Evolutionary conservation across 164 flowering plant genomes (phyloP).

Genomic region (grape (Vitis vinifera)): DNA sequence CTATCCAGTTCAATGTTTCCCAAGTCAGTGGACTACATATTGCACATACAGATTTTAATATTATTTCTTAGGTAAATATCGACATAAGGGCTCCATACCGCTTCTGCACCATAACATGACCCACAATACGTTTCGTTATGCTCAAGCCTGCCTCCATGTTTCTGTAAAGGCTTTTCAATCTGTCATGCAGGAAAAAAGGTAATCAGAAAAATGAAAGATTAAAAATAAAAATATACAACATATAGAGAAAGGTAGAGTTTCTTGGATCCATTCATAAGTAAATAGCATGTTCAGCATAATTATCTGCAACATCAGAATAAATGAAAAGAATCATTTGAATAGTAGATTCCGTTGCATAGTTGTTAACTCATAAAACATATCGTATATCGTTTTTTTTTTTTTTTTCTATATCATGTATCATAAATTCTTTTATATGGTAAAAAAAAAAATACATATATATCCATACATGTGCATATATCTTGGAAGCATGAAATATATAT

Average conservation of each 20-base stretch:
- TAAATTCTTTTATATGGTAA: no score
- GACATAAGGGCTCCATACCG: constrained; percentile 37
- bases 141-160: constrained; percentile 93
- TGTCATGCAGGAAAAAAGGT: constrained; percentile 25
- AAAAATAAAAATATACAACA: not conserved
- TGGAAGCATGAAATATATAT: no score
- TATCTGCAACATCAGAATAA: not conserved
- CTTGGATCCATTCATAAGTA: not conserved
- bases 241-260: not conserved
- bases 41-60: no score
- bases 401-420: no score
- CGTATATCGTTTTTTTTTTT: no score
- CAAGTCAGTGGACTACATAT: no score
- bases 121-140: constrained; percentile 95
- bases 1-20: no score
- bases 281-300: not conserved
- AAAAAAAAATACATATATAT: no score
- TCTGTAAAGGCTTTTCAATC: constrained; percentile 90
- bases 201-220: not conserved
- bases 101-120: constrained; percentile 90
- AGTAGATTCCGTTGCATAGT: no score
- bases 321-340: not conserved
- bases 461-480: no score
- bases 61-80: no score
- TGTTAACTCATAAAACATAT: no score